Percentiles rank a stretch among this genome's conserved stretches.
Conservation (phyloP, 345 rosid genomes). For the Salix caprea region DNA sequence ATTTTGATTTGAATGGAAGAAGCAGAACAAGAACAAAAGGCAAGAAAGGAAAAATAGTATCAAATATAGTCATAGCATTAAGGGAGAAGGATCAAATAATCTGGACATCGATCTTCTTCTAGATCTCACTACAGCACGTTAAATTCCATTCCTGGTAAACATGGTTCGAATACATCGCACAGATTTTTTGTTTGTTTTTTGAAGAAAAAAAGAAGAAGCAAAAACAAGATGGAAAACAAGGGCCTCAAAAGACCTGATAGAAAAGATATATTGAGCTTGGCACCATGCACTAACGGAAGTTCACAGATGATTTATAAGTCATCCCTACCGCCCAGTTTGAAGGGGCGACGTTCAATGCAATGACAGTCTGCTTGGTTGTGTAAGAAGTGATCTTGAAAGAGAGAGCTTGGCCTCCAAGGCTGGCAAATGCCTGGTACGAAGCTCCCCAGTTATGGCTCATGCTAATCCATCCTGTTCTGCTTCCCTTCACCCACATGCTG, state of each 20-base stretch:
- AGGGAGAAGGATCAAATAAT: not conserved
- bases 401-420: constrained; percentile 62
- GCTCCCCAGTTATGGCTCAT: constrained; percentile 98
- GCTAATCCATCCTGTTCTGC: constrained; percentile 61
- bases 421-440: constrained; percentile 81
- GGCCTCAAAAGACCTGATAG: no score
- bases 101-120: not conserved
- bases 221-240: not conserved
- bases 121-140: not conserved
- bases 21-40: not conserved
- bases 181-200: not conserved
- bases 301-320: constrained; percentile 49
- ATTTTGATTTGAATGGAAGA: no score
- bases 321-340: constrained; percentile 53
- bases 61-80: not conserved
- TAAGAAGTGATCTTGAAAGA: constrained; percentile 68
- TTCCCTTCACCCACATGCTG: constrained; percentile 32
- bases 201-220: not conserved
- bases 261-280: no score
- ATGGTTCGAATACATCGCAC: not conserved
- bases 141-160: not conserved
- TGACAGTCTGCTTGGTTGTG: constrained; percentile 54
- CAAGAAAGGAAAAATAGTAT: not conserved
- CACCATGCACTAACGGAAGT: constrained; percentile 66
- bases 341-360: constrained; percentile 62